Evolutionary conservation across 352 stramenopile species (phyloP).

Genomic region (Phytophthora sp.): DNA sequence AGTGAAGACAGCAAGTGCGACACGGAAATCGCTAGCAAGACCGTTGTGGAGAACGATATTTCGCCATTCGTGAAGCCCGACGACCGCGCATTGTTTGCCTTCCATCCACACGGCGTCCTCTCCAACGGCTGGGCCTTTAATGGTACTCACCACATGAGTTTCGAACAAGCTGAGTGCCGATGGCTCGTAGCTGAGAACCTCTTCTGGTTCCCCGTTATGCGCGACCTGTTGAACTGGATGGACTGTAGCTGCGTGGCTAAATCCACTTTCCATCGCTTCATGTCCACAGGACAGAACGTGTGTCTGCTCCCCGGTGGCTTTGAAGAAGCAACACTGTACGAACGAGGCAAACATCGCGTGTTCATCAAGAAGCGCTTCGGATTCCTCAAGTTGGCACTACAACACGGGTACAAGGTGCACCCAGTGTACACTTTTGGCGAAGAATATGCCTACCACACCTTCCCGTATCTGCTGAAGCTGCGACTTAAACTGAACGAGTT

Average conservation of each 20-base stretch:
- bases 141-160: constrained; percentile 54
- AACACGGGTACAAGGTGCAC: constrained; percentile 89
- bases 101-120: constrained; percentile 76
- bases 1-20: constrained; percentile 5
- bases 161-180: constrained; percentile 45
- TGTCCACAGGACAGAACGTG: constrained; percentile 61
- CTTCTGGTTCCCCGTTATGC: constrained; percentile 65
- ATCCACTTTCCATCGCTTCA: constrained; percentile 51
- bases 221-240: constrained; percentile 67
- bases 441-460: constrained; percentile 80
- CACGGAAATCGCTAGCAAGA: constrained; percentile 6
- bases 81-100: constrained; percentile 41
- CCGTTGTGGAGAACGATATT: constrained; percentile 19
- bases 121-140: constrained; percentile 59
- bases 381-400: constrained; percentile 93
- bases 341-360: constrained; percentile 81
- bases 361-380: constrained; percentile 91
- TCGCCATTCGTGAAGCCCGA: constrained; percentile 20
- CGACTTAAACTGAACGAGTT: constrained; percentile 84
- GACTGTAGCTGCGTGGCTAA: constrained; percentile 57
- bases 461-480: constrained; percentile 78
- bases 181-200: constrained; percentile 75
- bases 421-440: constrained; percentile 93
- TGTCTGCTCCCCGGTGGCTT: constrained; percentile 92
- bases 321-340: constrained; percentile 93